Evolutionary conservation across 2,329 filamentous ascomycete species (phyloP), one percentile per base, ranked within the genome.

Genomic region (Cercospora zeae-maydis): DNA sequence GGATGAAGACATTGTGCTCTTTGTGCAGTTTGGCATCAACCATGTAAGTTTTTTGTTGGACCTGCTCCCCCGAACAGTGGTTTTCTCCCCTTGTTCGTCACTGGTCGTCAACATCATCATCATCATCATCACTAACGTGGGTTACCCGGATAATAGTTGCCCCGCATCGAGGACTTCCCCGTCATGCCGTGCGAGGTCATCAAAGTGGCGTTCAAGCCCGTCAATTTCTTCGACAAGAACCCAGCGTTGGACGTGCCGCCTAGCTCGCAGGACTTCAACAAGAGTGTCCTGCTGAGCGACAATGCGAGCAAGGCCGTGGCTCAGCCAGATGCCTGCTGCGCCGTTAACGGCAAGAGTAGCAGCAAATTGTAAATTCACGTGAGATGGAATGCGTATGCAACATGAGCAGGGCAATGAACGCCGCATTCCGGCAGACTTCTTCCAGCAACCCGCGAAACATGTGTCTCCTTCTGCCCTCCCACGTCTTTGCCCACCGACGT

Each of bases 161-260:
- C 81, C 0, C 73, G 82, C 24, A 78, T 82, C 16, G 84, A 86
- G 72, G 83, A 85, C 67, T 85, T 84, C 73, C 83, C 83, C 0
- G 79, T 85, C 3, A 86, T 85, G 83, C 84, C 84, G 0, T 81
- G 79, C 49, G 84, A 86, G 75, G 81, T 83, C 10, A 76, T 85
- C 58, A 84, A 82, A 70, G 78, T 86, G 21, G 77, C 82, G 59
- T 74, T 86, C 65, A 82, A 84, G 66, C 83, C 84, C 0, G 80
- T 83, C 10, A 84, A 86, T 68, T 84, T 86, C 76, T 85, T 85
- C 66, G 76, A 79, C 33, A 81, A 79, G 74, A 86, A 86, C 57
- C 84, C 84, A 2, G 84, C 82, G 16, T 72, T 86, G 4, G 84
- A 85, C 77, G 84, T 86, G 2, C 83, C 84, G 16, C 68, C 67